Base-by-base conservation (phyloP, 148 eudicot species). In the Dysphania ambrosioides region DNA sequence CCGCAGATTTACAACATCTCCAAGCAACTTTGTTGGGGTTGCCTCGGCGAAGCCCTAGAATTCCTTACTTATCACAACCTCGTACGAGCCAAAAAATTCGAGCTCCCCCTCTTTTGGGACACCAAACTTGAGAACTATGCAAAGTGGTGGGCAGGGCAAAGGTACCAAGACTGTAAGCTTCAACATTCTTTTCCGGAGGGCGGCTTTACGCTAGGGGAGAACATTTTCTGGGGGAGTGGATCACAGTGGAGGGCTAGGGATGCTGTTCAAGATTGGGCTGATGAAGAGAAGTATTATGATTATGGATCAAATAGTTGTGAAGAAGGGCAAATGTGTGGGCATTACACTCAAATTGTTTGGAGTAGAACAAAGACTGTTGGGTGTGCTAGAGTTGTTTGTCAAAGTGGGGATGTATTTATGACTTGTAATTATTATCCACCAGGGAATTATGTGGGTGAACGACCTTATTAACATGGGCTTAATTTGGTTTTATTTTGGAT, bases 281-380 rank as follows among this genome's bases (percentile, higher is more conserved):
- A 74, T 7, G 97, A 93, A 55, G 90, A 88, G 83, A 93, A 86
- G 61, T 90, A 87, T 44, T 93, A 93, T 66, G 78, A 77, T 13
- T 93, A n/a, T 56, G 68, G 29, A 13, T 77, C 85, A 93, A n/a
- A 93, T 76, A 83, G 72, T 34, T 93, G 97, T 67, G 84, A 26
- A 0, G 44, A 44, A 0, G 93, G 93, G 9, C 75, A 93, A 75
- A 60, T 80, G 82, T 93, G 97, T 57, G 97, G 97, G 10, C 96
- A 93, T 76, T 93, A 90, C 61, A 92, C 97, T 5, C 97, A 92
- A 76, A 87, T 92, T 58, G 91, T 92, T 77, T 90, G 97, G 97
- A 86, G 72, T 23, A 82, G 16, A 2, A 93, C 97, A 0, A 63
- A 87, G 32, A 76, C 82, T 21, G 70, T 93, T 61, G 97, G 97